Conservation (phyloP, 192 early-diverging fungal species). For the Mortierella claussenii region DNA sequence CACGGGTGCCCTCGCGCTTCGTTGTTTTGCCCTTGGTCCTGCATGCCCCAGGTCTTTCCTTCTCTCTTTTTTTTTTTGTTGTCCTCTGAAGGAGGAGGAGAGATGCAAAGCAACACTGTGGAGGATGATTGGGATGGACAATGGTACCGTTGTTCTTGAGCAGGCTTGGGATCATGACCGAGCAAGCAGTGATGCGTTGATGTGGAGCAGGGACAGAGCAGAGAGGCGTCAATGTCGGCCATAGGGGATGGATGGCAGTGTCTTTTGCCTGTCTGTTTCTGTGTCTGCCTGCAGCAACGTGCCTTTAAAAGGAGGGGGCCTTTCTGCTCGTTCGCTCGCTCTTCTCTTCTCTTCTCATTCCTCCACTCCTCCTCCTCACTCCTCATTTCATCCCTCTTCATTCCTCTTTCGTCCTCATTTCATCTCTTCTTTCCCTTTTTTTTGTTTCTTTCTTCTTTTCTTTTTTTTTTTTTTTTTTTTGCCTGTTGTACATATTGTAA, state of each 20-base stretch:
- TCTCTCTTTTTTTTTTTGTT: not conserved
- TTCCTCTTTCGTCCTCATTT: slow-evolving; percentile 18
- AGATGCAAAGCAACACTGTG: slow-evolving; percentile 1
- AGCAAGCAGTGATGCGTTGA: too few relatives aligned
- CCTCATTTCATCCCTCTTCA: not conserved
- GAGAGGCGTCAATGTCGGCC: too few relatives aligned
- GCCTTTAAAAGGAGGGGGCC: slow-evolving; percentile 13
- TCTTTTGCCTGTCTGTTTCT: too few relatives aligned
- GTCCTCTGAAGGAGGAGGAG: too few relatives aligned
- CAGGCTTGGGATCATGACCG: too few relatives aligned
- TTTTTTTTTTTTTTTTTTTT: slow-evolving; percentile 3
- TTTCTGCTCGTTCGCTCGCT: not conserved
- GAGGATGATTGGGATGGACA: not conserved
- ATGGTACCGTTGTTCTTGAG: not conserved
- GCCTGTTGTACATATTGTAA: not conserved
- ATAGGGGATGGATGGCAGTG: too few relatives aligned
- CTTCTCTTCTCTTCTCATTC: not conserved
- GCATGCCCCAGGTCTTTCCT: not conserved
- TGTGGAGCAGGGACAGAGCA: too few relatives aligned
- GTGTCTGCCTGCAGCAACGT: not conserved
- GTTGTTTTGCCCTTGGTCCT: not conserved
- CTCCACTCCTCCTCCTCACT: slow-evolving; percentile 1
- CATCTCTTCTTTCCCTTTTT: slow-evolving; percentile 3
- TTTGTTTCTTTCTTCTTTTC: not conserved
- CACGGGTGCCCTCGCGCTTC: slow-evolving; percentile 6